Conservation (phyloP, 495 filamentous ascomycete genomes). For the Hypoxylon crocopeplum region DNA sequence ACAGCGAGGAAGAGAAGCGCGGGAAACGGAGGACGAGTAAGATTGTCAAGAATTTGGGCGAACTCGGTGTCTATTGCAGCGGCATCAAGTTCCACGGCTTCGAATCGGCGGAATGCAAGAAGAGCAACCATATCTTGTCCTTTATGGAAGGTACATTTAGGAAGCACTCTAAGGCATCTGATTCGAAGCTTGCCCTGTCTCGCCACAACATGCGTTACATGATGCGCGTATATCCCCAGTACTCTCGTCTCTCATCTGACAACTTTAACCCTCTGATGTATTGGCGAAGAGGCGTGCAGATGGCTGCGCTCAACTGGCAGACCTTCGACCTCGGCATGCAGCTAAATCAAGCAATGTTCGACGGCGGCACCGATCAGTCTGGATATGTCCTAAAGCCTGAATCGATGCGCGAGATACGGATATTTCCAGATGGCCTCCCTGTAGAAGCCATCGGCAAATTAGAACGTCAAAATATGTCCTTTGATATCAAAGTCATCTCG, state of each 20-base stretch:
- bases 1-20: slow-evolving; percentile 63
- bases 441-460: slow-evolving; percentile 58
- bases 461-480: slow-evolving; percentile 78
- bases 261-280: slow-evolving; percentile 93
- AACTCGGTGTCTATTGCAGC: slow-evolving; percentile 85
- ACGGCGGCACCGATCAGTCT: slow-evolving; percentile 82
- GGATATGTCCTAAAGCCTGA: slow-evolving; percentile 95
- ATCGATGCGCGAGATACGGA: slow-evolving; percentile 70
- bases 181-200: slow-evolving; percentile 75
- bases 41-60: slow-evolving; percentile 81
- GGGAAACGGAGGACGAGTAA: slow-evolving; percentile 78
- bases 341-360: slow-evolving; percentile 97
- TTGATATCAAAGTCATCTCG: slow-evolving; percentile 87
- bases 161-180: slow-evolving; percentile 72
- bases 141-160: slow-evolving; percentile 87
- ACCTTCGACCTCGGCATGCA: slow-evolving; percentile 95
- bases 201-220: slow-evolving; percentile 90
- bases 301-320: slow-evolving; percentile 98
- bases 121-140: slow-evolving; percentile 91
- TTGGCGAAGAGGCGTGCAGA: slow-evolving; percentile 95
- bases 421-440: slow-evolving; percentile 54
- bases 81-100: slow-evolving; percentile 86
- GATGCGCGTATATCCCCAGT: slow-evolving; percentile 91
- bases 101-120: slow-evolving; percentile 74
- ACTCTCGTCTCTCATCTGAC: slow-evolving; percentile 76